These are phyloP conservation scores for Xanthoconium stramineum DNA, from an alignment of 768 basidiomycete genomes.

Conservation along the genomic window DNA sequence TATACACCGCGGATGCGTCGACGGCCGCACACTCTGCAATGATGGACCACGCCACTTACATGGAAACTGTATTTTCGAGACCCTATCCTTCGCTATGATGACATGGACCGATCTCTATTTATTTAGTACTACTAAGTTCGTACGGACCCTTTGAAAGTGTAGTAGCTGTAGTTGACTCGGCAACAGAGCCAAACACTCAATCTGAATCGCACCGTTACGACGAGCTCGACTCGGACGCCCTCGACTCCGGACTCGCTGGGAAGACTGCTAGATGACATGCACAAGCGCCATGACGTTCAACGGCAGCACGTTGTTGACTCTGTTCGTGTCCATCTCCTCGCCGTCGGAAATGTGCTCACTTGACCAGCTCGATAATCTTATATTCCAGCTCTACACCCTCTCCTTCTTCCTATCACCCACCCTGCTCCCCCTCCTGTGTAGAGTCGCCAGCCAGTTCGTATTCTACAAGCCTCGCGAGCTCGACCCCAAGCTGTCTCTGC, in stretches of 20 bases:
- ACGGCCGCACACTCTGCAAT: constrained; percentile 27
- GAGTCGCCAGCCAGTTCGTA: constrained; percentile 60
- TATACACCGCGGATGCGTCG: constrained; percentile 22
- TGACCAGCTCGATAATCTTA: constrained; percentile 60
- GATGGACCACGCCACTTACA: constrained; percentile 29
- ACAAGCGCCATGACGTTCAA: constrained; percentile 60
- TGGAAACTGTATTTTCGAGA: constrained; percentile 18
- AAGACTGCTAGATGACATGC: constrained; percentile 47
- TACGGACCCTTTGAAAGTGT: not conserved
- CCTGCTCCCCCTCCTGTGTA: constrained; percentile 37
- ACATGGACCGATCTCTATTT: constrained; percentile 3
- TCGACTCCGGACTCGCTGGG: constrained; percentile 16
- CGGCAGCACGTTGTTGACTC: constrained; percentile 69
- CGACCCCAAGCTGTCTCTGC: constrained; percentile 61
- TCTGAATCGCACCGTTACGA: not conserved
- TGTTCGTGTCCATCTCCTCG: constrained; percentile 36
- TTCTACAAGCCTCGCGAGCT: constrained; percentile 66
- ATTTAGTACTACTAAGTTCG: not conserved
- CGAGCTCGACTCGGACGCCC: constrained; percentile 1
- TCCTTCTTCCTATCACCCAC: constrained; percentile 78
- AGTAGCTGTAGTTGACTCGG: not conserved
- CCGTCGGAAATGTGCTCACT: constrained; percentile 9
- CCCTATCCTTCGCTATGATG: constrained; percentile 7
- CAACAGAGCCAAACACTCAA: constrained; percentile 31
- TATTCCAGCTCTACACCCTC: constrained; percentile 70